Conservation (phyloP, 169 alveolate species). For the Eimeria maxima region DNA sequence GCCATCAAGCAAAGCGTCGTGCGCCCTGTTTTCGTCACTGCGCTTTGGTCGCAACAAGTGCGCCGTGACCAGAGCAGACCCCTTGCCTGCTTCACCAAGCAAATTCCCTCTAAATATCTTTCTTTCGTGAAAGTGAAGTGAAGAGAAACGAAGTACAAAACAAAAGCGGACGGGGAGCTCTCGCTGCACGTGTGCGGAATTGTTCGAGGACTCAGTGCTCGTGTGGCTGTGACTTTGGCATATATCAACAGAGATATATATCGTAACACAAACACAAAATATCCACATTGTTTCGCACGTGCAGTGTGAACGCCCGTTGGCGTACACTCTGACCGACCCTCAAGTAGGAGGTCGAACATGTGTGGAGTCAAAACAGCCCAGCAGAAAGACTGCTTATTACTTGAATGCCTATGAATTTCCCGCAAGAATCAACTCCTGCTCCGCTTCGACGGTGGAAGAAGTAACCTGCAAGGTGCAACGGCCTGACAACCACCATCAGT, state of each 20-base stretch:
- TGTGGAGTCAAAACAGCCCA: neutral
- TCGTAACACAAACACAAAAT: neutral
- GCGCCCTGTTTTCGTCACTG: neutral
- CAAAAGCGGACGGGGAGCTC: neutral
- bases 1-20: constrained; percentile 3
- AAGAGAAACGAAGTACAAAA: neutral
- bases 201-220: neutral
- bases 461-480: neutral
- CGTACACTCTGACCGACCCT: neutral
- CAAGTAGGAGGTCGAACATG: neutral
- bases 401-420: neutral
- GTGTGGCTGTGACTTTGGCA: neutral
- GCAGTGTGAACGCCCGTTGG: neutral
- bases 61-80: neutral
- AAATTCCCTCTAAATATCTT: neutral
- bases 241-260: neutral
- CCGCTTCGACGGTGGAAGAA: neutral
- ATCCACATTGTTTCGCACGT: neutral
- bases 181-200: neutral
- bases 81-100: constrained; percentile 16
- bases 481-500: neutral
- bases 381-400: neutral
- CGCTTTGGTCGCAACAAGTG: neutral
- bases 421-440: neutral
- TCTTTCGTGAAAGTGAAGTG: neutral